phyloP scores from a whole-genome alignment of 2,329 filamentous ascomycete species.

The Cladosporium sp. region DNA sequence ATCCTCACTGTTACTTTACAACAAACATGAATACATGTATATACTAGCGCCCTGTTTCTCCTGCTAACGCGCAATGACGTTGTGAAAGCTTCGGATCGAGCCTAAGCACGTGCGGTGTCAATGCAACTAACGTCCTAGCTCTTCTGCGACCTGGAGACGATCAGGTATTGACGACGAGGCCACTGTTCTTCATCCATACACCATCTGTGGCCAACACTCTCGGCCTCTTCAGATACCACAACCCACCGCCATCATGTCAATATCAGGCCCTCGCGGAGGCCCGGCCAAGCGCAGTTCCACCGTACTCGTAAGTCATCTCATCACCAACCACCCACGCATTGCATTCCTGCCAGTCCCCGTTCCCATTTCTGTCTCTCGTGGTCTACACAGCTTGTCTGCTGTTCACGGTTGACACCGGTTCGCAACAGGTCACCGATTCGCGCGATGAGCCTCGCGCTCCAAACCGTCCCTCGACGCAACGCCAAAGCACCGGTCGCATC shows the following conservation, averaged over 20 bases:
- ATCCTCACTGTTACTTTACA: too few species aligned
- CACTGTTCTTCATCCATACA: not conserved
- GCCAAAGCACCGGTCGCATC: slow-evolving; percentile 59
- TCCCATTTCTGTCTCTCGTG: slow-evolving; percentile 8
- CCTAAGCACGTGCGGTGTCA: slow-evolving; percentile 6
- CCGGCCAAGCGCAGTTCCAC: slow-evolving; percentile 9
- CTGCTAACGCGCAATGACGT: slow-evolving; percentile 13
- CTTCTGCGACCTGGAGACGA: slow-evolving; percentile 17
- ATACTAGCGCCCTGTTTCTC: not conserved
- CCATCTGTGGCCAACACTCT: not conserved
- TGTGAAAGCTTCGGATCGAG: slow-evolving; percentile 9
- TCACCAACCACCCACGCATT: not conserved
- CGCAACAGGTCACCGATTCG: slow-evolving; percentile 30
- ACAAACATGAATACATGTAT: not conserved
- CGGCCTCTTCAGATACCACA: not conserved
- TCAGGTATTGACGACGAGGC: not conserved
- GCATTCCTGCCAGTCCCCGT: not conserved
- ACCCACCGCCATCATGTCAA: slow-evolving; percentile 4
- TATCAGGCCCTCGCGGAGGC: slow-evolving; percentile 13
- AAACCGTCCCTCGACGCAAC: slow-evolving; percentile 26
- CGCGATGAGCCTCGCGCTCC: slow-evolving; percentile 14
- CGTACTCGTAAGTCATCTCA: slow-evolving; percentile 16
- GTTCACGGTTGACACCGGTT: slow-evolving; percentile 12
- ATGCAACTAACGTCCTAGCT: slow-evolving; percentile 13
- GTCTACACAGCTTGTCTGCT: not conserved